These are phyloP conservation scores for Colletotrichum nymphaeae DNA, from an alignment of 2,329 filamentous ascomycete species.

Conservation along the genomic window DNA sequence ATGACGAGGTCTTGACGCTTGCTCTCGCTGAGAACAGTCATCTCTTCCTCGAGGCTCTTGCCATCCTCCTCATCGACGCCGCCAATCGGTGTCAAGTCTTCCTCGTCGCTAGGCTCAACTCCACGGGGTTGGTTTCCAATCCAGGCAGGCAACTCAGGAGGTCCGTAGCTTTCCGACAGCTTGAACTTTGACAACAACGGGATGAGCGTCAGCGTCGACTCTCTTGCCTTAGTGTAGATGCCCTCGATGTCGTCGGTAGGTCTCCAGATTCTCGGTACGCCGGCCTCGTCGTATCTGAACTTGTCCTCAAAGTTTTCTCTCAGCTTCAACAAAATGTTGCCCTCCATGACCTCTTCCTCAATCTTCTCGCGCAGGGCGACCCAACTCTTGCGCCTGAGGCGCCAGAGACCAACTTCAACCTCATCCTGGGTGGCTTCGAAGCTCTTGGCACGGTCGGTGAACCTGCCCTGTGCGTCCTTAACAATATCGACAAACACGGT, in stretches of 20 bases:
- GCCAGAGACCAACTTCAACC: slow-evolving; percentile 92
- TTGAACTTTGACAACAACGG: slow-evolving; percentile 89
- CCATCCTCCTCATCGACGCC: slow-evolving; percentile 95
- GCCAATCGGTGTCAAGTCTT: slow-evolving; percentile 88
- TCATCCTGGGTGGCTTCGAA: slow-evolving; percentile 94
- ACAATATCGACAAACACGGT: slow-evolving; percentile 84
- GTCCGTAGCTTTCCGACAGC: slow-evolving; percentile 77
- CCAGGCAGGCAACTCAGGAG: slow-evolving; percentile 87
- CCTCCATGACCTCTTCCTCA: slow-evolving; percentile 98
- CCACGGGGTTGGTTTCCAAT: slow-evolving; percentile 82
- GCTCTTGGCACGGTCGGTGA: slow-evolving; percentile 88
- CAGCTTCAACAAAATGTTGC: slow-evolving; percentile 93
- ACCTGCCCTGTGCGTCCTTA: slow-evolving; percentile 84
- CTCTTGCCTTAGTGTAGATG: slow-evolving; percentile 89
- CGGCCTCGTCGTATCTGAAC: slow-evolving; percentile 95
- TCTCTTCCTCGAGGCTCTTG: slow-evolving; percentile 95
- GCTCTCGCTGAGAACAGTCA: slow-evolving; percentile 89
- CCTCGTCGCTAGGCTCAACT: slow-evolving; percentile 85
- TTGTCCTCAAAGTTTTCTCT: slow-evolving; percentile 99
- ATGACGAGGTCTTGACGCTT: slow-evolving; percentile 93
- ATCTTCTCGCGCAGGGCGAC: slow-evolving; percentile 88
- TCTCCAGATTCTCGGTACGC: slow-evolving; percentile 96
- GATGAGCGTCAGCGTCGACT: slow-evolving; percentile 91
- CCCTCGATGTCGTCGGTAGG: slow-evolving; percentile 98
- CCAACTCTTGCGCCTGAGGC: slow-evolving; percentile 94